These are phyloP conservation scores for Ogataea salicorniae DNA, from an alignment of 805 yeast genomes.

Conservation along the genomic window DNA sequence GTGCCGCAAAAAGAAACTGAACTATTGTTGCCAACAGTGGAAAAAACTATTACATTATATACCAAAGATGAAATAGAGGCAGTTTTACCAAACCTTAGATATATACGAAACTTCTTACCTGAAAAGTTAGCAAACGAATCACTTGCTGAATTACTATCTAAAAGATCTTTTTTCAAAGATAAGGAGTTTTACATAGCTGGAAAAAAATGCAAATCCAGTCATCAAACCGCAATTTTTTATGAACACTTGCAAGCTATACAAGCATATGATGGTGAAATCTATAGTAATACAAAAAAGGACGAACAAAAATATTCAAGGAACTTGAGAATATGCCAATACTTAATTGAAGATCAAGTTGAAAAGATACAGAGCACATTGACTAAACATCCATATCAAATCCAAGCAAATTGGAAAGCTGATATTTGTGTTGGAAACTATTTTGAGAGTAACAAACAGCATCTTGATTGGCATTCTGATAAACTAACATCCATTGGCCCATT, in stretches of 20 bases:
- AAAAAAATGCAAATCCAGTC: slow-evolving; percentile 55
- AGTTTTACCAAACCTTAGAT: slow-evolving; percentile 46
- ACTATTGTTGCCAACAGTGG: background rate
- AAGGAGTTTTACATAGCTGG: slow-evolving; percentile 60
- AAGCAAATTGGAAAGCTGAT: slow-evolving; percentile 45
- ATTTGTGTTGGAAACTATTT: slow-evolving; percentile 55
- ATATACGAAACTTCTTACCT: slow-evolving; percentile 50
- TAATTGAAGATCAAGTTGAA: slow-evolving; percentile 37
- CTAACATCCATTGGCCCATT: slow-evolving; percentile 69
- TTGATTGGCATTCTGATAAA: slow-evolving; percentile 77
- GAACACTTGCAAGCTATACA: slow-evolving; percentile 1
- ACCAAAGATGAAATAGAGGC: slow-evolving; percentile 47
- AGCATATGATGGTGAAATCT: slow-evolving; percentile 12
- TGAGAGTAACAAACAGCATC: slow-evolving; percentile 41
- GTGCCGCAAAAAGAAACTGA: background rate
- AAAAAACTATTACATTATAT: slow-evolving; percentile 31
- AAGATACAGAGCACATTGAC: slow-evolving; percentile 20
- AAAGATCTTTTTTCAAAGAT: slow-evolving; percentile 34
- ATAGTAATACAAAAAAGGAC: slow-evolving; percentile 14
- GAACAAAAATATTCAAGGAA: slow-evolving; percentile 20
- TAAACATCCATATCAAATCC: slow-evolving; percentile 34
- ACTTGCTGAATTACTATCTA: slow-evolving; percentile 37
- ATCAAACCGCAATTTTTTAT: slow-evolving; percentile 37
- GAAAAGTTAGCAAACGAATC: slow-evolving; percentile 41
- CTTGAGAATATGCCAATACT: slow-evolving; percentile 35